A percentile compares a stretch with the other conserved stretches of the same genome.
phyloP scores from a whole-genome alignment of 2,329 filamentous ascomycete species.

The Lasiodiplodia citricola region DNA sequence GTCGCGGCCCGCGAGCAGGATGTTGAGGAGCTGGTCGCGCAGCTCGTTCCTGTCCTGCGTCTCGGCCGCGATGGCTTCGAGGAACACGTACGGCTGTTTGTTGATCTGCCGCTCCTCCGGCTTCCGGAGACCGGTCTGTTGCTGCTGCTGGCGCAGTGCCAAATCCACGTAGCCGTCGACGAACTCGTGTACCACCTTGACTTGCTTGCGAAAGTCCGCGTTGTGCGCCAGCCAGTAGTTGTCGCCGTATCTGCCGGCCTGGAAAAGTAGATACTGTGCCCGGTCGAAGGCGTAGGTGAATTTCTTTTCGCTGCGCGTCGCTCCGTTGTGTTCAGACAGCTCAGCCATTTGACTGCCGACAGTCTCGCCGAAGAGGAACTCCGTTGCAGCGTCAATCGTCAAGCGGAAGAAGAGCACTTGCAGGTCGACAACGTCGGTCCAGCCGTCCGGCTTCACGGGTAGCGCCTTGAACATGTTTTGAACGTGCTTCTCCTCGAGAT shows the following conservation, averaged over 20 bases:
- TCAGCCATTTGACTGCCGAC: neutral
- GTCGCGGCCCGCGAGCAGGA: constrained; percentile 48
- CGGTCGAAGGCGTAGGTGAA: constrained; percentile 6
- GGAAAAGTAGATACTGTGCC: constrained; percentile 22
- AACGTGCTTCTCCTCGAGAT: constrained; percentile 66
- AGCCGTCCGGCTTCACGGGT: constrained; percentile 54
- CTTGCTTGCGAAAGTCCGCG: neutral
- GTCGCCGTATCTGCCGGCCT: constrained; percentile 44
- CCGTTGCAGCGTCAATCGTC: constrained; percentile 55
- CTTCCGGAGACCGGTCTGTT: neutral
- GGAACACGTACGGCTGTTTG: constrained; percentile 48
- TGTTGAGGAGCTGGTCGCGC: constrained; percentile 53
- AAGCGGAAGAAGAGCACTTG: constrained; percentile 53
- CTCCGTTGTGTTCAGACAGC: neutral
- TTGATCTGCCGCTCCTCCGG: constrained; percentile 21
- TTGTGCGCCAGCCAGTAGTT: constrained; percentile 36
- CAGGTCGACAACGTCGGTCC: constrained; percentile 43
- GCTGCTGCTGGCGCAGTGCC: constrained; percentile 49
- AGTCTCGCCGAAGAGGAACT: constrained; percentile 52
- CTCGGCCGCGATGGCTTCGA: constrained; percentile 52
- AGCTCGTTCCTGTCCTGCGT: constrained; percentile 51
- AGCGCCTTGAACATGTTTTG: constrained; percentile 62
- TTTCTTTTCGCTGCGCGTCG: neutral
- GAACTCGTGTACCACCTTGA: constrained; percentile 41
- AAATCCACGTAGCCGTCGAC: constrained; percentile 52